These are phyloP conservation scores for Sugiyamaella chiloensis DNA, from an alignment of 805 yeast species.

Conservation along the genomic window DNA sequence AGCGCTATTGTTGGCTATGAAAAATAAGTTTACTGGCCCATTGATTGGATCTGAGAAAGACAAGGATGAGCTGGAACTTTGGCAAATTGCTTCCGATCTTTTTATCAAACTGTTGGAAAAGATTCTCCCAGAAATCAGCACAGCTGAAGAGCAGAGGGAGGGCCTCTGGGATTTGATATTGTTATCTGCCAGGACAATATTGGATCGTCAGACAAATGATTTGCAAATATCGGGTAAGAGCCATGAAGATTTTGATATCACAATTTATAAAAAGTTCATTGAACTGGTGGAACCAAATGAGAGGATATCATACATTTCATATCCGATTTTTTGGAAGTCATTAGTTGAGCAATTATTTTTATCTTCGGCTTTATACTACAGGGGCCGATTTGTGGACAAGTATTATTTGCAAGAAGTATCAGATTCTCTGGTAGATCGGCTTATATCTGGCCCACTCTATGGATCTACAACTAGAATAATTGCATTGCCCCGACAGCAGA, in stretches of 20 bases:
- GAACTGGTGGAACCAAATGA: slow-evolving; percentile 21
- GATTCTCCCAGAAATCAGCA: neutral
- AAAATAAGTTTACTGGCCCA: slow-evolving; percentile 22
- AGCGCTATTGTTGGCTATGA: slow-evolving; percentile 14
- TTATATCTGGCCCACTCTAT: slow-evolving; percentile 48
- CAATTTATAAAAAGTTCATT: slow-evolving; percentile 42
- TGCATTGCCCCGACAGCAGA: slow-evolving; percentile 42
- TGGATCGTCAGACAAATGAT: slow-evolving; percentile 30
- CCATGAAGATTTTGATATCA: slow-evolving; percentile 46
- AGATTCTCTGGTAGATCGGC: slow-evolving; percentile 40
- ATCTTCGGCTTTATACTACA: slow-evolving; percentile 54
- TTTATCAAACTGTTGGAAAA: slow-evolving; percentile 14
- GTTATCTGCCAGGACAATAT: too few species aligned
- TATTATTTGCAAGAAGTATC: slow-evolving; percentile 28
- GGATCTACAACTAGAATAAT: slow-evolving; percentile 60
- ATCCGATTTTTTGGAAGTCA: slow-evolving; percentile 36
- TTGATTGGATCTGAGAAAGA: slow-evolving; percentile 1
- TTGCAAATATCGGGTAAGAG: slow-evolving; percentile 21
- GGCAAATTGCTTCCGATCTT: slow-evolving; percentile 24
- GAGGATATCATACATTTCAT: neutral
- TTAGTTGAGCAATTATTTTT: slow-evolving; percentile 51
- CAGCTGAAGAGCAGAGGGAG: slow-evolving; percentile 17
- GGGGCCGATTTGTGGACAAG: slow-evolving; percentile 41
- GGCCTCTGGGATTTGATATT: slow-evolving; percentile 35
- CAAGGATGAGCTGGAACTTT: slow-evolving; percentile 16